These are phyloP conservation scores for Epichloe baconii DNA, from an alignment of 2,329 filamentous ascomycete species.

Conservation along the genomic window DNA sequence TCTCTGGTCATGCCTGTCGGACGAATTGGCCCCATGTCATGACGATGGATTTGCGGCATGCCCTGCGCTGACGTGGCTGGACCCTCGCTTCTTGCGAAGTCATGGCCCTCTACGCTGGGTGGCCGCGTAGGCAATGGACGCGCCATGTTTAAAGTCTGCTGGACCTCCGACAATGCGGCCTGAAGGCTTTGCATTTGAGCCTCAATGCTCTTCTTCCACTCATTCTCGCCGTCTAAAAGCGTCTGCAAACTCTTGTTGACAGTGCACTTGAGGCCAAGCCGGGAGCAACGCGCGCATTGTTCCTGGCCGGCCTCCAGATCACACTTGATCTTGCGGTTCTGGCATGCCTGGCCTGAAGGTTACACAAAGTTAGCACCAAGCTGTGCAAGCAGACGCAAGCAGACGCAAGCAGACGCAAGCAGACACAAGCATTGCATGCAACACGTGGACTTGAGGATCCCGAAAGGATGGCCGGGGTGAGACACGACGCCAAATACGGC, in stretches of 20 bases:
- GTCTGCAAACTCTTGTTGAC: constrained; percentile 43
- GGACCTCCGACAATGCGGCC: constrained; percentile 15
- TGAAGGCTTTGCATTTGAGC: constrained; percentile 14
- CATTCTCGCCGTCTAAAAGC: constrained; percentile 38
- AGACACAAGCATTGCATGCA: not conserved
- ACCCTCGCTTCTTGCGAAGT: not conserved
- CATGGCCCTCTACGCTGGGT: not conserved
- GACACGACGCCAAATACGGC: not conserved
- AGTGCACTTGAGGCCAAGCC: constrained; percentile 36
- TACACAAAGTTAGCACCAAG: not conserved
- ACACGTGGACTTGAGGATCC: not conserved
- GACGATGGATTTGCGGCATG: not conserved
- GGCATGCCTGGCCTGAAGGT: constrained; percentile 28
- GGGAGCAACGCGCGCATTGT: constrained; percentile 34
- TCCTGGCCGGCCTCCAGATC: constrained; percentile 31
- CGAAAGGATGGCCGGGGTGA: not conserved
- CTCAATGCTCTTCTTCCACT: constrained; percentile 25
- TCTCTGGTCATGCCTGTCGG: constrained; percentile 20
- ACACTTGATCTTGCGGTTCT: constrained; percentile 42
- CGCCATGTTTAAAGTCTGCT: constrained; percentile 11
- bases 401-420: not conserved
- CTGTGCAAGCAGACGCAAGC: not conserved
- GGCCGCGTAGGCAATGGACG: not conserved
- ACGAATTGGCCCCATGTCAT: not conserved
- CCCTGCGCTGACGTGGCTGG: not conserved